These are phyloP conservation scores for Globisporangium spinosum DNA, from an alignment of 352 stramenopile species.

Conservation along the genomic window DNA sequence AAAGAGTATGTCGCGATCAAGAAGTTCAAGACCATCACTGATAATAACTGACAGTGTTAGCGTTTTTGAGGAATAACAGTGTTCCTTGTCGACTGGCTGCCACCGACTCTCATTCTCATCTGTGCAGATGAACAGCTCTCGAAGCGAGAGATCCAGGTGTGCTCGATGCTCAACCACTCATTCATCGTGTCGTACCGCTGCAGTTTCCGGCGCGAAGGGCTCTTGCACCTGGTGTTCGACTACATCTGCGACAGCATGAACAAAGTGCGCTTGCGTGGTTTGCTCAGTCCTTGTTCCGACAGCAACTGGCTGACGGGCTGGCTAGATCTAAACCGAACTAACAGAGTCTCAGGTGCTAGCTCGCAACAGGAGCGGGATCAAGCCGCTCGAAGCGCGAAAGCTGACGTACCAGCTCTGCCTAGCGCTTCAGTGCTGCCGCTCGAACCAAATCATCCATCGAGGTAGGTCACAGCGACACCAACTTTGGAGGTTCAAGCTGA, in stretches of 20 bases:
- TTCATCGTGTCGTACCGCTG: conserved; percentile 82
- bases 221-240: conserved; percentile 79
- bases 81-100: neutral
- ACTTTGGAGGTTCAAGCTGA: neutral
- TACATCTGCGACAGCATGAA: conserved; percentile 66
- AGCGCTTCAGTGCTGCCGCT: conserved; percentile 72
- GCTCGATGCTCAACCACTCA: conserved; percentile 77
- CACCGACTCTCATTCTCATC: neutral
- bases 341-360: conserved; percentile 35
- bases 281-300: neutral
- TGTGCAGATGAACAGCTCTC: conserved; percentile 65
- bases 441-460: conserved; percentile 78
- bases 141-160: conserved; percentile 77
- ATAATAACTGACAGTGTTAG: conserved; percentile 18
- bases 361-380: conserved; percentile 59
- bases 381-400: conserved; percentile 38
- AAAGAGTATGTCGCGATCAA: conserved; percentile 78
- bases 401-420: conserved; percentile 74
- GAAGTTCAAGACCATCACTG: conserved; percentile 71
- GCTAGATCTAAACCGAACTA: neutral
- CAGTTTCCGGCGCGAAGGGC: conserved; percentile 73
- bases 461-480: conserved; percentile 24
- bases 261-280: conserved; percentile 35
- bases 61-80: neutral
- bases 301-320: neutral